These are phyloP conservation scores for Prunus mira DNA, from an alignment of 306 rosid genomes.

Conservation along the genomic window DNA sequence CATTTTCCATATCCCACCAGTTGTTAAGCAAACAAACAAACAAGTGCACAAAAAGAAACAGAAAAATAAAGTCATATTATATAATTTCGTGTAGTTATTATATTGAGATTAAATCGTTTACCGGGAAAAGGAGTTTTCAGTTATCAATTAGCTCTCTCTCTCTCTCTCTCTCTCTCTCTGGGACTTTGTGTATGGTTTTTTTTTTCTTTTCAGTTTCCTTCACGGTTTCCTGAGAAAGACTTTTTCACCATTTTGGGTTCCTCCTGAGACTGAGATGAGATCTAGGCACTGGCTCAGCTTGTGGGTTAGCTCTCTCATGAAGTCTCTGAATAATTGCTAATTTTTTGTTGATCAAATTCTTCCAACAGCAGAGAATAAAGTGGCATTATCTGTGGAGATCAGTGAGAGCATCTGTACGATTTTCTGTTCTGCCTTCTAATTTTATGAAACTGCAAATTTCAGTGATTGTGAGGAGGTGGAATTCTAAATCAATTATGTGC, in stretches of 20 bases:
- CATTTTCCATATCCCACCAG: neutral
- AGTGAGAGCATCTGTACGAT: neutral
- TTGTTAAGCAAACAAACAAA: neutral
- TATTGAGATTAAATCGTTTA: slow-evolving; percentile 14
- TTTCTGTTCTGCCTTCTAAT: slow-evolving; percentile 7
- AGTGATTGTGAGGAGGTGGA: neutral
- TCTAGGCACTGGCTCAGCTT: slow-evolving; percentile 30
- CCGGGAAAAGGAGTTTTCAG: slow-evolving; percentile 25
- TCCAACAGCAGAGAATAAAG: slow-evolving; percentile 16
- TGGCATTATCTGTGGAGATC: slow-evolving; percentile 23
- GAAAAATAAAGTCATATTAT: neutral
- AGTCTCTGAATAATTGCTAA: neutral
- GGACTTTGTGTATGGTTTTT: neutral
- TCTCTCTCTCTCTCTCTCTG: neutral
- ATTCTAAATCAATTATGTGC: neutral
- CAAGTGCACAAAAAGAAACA: neutral
- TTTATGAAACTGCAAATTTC: neutral
- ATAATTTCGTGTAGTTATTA: neutral
- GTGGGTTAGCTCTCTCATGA: slow-evolving; percentile 18
- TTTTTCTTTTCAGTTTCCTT: neutral
- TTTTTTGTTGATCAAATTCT: neutral
- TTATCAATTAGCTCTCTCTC: slow-evolving; percentile 8
- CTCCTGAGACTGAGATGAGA: slow-evolving; percentile 6
- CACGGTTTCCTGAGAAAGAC: neutral
- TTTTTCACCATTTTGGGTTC: slow-evolving; percentile 1